Conservation (phyloP, 2,329 filamentous ascomycete genomes). For the Aspergillus hortae region DNA sequence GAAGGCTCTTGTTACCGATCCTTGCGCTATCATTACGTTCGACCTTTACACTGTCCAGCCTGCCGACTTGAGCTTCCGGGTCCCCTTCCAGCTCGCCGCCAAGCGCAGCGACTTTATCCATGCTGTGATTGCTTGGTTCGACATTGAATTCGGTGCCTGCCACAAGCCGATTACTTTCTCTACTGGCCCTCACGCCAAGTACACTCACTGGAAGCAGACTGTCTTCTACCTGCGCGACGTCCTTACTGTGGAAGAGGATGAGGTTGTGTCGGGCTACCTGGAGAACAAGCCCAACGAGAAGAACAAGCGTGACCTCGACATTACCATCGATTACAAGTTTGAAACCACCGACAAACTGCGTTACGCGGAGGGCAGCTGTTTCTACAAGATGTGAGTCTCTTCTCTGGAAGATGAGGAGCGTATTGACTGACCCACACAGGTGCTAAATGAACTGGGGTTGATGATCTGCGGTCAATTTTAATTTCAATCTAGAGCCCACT, state of each 20-base stretch:
- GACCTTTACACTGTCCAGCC: slow-evolving; percentile 89
- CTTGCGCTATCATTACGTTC: slow-evolving; percentile 76
- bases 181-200: slow-evolving; percentile 96
- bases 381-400: slow-evolving; percentile 66
- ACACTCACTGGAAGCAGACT: slow-evolving; percentile 99
- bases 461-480: slow-evolving; percentile 7
- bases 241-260: slow-evolving; percentile 83
- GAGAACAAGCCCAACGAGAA: slow-evolving; percentile 85
- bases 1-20: slow-evolving; percentile 95
- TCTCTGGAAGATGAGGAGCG: neutral
- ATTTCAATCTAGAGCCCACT: slow-evolving; percentile 15
- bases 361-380: slow-evolving; percentile 63
- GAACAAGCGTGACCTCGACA: slow-evolving; percentile 93
- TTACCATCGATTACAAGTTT: slow-evolving; percentile 78
- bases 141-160: slow-evolving; percentile 97
- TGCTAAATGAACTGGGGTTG: slow-evolving; percentile 21
- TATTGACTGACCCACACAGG: slow-evolving; percentile 26
- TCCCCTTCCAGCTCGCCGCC: slow-evolving; percentile 70
- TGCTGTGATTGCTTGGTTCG: slow-evolving; percentile 96
- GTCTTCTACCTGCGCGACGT: slow-evolving; percentile 97
- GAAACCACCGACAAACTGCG: slow-evolving; percentile 71
- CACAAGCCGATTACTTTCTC: slow-evolving; percentile 98
- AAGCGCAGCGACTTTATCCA: slow-evolving; percentile 94
- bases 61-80: slow-evolving; percentile 77
- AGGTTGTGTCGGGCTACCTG: slow-evolving; percentile 70